These are phyloP conservation scores for Neurospora sp. DNA, from an alignment of 495 filamentous ascomycete genomes.

Conservation along the genomic window DNA sequence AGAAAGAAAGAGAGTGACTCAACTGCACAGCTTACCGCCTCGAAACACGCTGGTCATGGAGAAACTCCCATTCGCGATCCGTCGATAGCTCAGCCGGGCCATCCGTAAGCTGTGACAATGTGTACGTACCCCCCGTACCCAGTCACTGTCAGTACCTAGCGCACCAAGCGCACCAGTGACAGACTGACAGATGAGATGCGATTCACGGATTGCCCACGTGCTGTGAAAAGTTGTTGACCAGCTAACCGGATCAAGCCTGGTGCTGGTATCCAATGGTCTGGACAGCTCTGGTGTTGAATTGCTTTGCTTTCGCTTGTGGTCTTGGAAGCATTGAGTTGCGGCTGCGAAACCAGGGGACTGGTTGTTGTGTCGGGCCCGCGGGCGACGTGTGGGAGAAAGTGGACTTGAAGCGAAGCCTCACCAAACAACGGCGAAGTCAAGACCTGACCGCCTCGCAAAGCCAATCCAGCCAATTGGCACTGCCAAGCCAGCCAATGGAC, in stretches of 20 bases:
- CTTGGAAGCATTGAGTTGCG: neutral
- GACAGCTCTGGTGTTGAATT: neutral
- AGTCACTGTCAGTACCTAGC: neutral
- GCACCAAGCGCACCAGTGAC: neutral
- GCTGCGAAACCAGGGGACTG: neutral
- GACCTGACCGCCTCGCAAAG: neutral
- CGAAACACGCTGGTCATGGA: neutral
- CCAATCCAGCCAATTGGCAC: neutral
- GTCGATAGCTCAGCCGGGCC: neutral
- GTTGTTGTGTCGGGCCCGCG: neutral
- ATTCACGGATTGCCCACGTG: neutral
- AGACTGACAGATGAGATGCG: neutral
- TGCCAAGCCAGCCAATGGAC: neutral
- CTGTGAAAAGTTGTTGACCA: neutral
- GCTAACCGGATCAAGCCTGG: neutral
- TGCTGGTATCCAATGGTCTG: neutral
- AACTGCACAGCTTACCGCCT: neutral
- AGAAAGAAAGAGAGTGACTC: neutral
- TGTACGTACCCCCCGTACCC: neutral
- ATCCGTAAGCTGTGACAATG: neutral
- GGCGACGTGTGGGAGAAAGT: neutral
- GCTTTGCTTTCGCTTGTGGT: neutral
- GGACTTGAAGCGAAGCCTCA: neutral
- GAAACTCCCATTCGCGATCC: neutral
- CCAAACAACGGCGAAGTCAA: neutral